Conservation (phyloP, 2,329 filamentous ascomycete genomes). For the Trichoderma sp. region DNA sequence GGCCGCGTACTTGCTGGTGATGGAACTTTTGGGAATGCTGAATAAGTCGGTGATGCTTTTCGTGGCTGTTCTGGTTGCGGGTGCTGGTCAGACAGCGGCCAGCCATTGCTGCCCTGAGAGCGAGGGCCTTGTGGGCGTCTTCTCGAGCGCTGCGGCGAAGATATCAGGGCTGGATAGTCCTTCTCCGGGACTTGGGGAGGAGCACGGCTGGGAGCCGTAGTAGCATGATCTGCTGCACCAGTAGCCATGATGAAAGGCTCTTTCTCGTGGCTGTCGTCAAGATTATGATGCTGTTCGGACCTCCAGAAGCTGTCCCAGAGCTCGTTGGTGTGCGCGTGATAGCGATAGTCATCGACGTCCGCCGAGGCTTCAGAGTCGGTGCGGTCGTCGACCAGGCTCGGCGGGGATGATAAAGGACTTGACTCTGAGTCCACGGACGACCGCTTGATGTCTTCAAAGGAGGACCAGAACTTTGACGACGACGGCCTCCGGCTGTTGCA, state of each 20-base stretch:
- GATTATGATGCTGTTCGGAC: not conserved
- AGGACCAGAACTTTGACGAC: not conserved
- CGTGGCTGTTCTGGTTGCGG: not conserved
- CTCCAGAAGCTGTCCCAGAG: conserved; percentile 59
- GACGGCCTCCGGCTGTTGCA: conserved; percentile 16
- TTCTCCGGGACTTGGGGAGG: conserved; percentile 33
- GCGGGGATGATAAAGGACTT: conserved; percentile 53
- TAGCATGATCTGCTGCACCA: not conserved
- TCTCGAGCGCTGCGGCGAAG: conserved; percentile 36
- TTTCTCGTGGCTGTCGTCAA: conserved; percentile 1
- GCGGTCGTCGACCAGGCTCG: conserved; percentile 55
- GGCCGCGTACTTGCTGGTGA: conserved; percentile 30
- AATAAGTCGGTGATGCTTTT: conserved; percentile 43
- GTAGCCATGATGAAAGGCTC: not conserved
- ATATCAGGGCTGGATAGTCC: conserved; percentile 41
- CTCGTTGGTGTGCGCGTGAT: conserved; percentile 50
- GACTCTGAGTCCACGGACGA: conserved; percentile 52
- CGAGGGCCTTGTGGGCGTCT: conserved; percentile 20
- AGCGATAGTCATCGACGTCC: conserved; percentile 58
- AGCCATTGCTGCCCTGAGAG: conserved; percentile 1
- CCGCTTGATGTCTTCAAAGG: conserved; percentile 37
- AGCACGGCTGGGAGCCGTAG: not conserved
- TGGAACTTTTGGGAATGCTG: conserved; percentile 50
- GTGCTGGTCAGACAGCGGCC: conserved; percentile 24
- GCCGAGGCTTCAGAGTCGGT: conserved; percentile 55